A percentile compares a stretch with the other conserved stretches of the same genome.
Conservation (phyloP, 108 stramenopile species). For the Cyclotella distinguenda region DNA sequence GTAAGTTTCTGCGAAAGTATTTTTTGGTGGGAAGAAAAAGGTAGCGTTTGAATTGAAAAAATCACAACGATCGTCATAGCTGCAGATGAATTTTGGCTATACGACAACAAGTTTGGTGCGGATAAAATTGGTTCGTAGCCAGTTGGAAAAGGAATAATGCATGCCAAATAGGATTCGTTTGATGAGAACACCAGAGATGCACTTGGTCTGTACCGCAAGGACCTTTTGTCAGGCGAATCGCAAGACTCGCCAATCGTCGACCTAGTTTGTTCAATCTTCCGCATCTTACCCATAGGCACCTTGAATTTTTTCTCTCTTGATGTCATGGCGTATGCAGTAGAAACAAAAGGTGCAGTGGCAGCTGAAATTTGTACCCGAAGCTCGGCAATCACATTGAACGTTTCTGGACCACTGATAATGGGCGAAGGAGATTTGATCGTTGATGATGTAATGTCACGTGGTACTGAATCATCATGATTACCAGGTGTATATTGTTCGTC, state of each 20-base stretch:
- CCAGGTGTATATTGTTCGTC: too few relatives aligned
- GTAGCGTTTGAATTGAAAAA: constrained; percentile 33
- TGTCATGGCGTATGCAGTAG: constrained; percentile 25
- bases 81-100: neutral
- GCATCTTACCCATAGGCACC: constrained; percentile 41
- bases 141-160: constrained; percentile 33
- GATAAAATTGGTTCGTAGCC: constrained; percentile 19
- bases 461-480: neutral
- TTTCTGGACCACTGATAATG: neutral
- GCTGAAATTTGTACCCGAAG: constrained; percentile 41
- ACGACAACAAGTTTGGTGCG: neutral
- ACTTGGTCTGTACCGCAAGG: constrained; percentile 14
- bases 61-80: constrained; percentile 29
- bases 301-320: constrained; percentile 42
- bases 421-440: neutral
- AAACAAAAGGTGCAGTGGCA: constrained; percentile 25
- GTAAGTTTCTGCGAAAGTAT: constrained; percentile 5
- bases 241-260: neutral
- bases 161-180: constrained; percentile 30
- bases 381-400: constrained; percentile 38
- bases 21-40: constrained; percentile 20
- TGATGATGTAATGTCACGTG: neutral
- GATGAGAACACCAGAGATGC: constrained; percentile 38
- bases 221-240: neutral
- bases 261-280: neutral